Evolutionary conservation across 108 stramenopile genomes (phyloP).

Genomic region (Fistulifera pelliculosa): DNA sequence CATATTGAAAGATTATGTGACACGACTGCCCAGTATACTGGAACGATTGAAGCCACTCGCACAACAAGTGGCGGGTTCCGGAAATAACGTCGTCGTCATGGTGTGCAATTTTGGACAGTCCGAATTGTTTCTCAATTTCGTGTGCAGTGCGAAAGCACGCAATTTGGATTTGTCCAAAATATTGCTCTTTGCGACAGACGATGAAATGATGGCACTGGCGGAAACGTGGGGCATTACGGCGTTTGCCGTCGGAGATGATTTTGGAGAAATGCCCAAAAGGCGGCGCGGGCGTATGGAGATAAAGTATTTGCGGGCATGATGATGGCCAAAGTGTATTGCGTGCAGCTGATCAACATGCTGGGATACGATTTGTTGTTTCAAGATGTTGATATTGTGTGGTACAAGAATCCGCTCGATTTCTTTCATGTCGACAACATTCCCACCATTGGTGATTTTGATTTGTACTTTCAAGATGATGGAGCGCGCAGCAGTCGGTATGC

Average conservation of each 20-base stretch:
- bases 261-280: constrained; percentile 41
- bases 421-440: constrained; percentile 25
- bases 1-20: background rate
- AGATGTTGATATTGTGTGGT: constrained; percentile 69
- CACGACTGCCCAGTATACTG: background rate
- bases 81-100: constrained; percentile 50
- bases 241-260: constrained; percentile 18
- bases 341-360: constrained; percentile 43
- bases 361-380: constrained; percentile 85
- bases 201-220: constrained; percentile 53
- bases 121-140: constrained; percentile 56
- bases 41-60: constrained; percentile 6
- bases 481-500: constrained; percentile 52
- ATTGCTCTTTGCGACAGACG: constrained; percentile 66
- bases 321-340: constrained; percentile 42
- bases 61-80: background rate
- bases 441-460: constrained; percentile 22
- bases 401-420: constrained; percentile 54
- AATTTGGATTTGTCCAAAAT: constrained; percentile 29
- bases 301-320: constrained; percentile 32
- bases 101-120: constrained; percentile 55
- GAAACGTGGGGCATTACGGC: constrained; percentile 47
- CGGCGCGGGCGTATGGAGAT: constrained; percentile 64
- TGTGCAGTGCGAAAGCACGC: constrained; percentile 34
- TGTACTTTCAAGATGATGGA: constrained; percentile 74